phyloP scores from a whole-genome alignment of 345 rosid species.

The Erucastrum elatum region DNA sequence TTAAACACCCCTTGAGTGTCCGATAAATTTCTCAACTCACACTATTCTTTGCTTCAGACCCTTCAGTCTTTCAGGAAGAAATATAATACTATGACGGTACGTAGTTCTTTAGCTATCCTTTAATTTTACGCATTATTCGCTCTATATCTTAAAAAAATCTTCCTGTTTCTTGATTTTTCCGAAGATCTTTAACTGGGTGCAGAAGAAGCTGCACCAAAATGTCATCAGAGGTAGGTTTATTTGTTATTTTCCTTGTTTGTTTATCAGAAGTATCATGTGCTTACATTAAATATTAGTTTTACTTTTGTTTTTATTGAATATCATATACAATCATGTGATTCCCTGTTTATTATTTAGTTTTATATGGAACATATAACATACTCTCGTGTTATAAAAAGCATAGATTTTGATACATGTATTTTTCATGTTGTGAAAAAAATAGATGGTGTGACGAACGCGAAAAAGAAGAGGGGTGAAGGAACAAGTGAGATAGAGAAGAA shows the following conservation, averaged over 20 bases:
- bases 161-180: background rate
- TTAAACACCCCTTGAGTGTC: slow-evolving; percentile 14
- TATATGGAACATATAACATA: background rate
- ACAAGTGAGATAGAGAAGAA: slow-evolving; percentile 53
- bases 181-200: slow-evolving; percentile 90
- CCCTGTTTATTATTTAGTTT: slow-evolving; percentile 18
- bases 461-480: slow-evolving; percentile 54
- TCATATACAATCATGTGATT: slow-evolving; percentile 10
- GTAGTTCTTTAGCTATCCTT: background rate
- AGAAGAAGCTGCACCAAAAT: slow-evolving; percentile 63
- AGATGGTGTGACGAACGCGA: slow-evolving; percentile 54
- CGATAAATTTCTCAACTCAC: slow-evolving; percentile 14
- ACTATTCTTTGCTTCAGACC: background rate
- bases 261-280: background rate
- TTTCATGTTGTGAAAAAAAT: slow-evolving; percentile 20
- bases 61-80: slow-evolving; percentile 15
- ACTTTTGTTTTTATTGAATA: background rate
- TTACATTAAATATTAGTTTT: slow-evolving; percentile 8
- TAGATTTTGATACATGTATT: background rate
- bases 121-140: background rate
- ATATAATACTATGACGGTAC: slow-evolving; percentile 35
- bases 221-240: slow-evolving; percentile 58
- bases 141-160: background rate
- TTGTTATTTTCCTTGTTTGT: background rate
- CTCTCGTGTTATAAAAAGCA: background rate